phyloP scores from a whole-genome alignment of 352 stramenopile genomes.

The Aphanomyces invadans region DNA sequence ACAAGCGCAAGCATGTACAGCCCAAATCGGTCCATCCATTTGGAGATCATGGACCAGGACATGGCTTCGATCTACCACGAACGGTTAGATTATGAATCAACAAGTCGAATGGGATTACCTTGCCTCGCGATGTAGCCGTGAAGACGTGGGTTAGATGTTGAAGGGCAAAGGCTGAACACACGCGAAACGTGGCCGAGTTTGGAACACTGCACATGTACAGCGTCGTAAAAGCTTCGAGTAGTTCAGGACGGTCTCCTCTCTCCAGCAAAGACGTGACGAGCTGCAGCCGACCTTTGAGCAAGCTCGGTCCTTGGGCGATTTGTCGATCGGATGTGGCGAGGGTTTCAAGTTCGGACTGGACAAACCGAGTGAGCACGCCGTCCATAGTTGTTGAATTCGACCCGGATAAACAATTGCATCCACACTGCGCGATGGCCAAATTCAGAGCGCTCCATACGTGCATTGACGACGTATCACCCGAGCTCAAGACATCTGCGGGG shows the following conservation, averaged over 20 bases:
- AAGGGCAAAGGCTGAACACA: constrained; percentile 63
- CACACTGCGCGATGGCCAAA: constrained; percentile 53
- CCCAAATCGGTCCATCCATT: constrained; percentile 66
- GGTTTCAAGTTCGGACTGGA: constrained; percentile 49
- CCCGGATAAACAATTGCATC: constrained; percentile 29
- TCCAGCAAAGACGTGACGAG: constrained; percentile 47
- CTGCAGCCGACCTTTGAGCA: constrained; percentile 51
- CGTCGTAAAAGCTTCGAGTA: constrained; percentile 51
- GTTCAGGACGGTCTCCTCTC: constrained; percentile 30
- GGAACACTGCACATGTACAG: constrained; percentile 62
- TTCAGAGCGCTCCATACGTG: constrained; percentile 55
- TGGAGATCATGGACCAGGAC: constrained; percentile 43
- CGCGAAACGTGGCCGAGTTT: constrained; percentile 62
- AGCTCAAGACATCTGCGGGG: neutral
- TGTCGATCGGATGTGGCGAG: constrained; percentile 47
- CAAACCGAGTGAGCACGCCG: constrained; percentile 36
- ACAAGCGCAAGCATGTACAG: constrained; percentile 31
- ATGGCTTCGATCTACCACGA: constrained; percentile 33
- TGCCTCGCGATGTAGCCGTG: constrained; percentile 18
- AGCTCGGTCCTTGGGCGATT: constrained; percentile 50
- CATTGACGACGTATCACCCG: neutral
- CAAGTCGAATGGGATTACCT: too few relatives aligned
- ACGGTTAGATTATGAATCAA: too few relatives aligned
- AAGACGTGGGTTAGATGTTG: constrained; percentile 40
- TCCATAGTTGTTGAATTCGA: neutral